Percentiles rank a stretch among this genome's conserved stretches.
Evolutionary conservation across 192 early-diverging fungal genomes (phyloP).

Genomic region (Entomortierella parvispora): DNA sequence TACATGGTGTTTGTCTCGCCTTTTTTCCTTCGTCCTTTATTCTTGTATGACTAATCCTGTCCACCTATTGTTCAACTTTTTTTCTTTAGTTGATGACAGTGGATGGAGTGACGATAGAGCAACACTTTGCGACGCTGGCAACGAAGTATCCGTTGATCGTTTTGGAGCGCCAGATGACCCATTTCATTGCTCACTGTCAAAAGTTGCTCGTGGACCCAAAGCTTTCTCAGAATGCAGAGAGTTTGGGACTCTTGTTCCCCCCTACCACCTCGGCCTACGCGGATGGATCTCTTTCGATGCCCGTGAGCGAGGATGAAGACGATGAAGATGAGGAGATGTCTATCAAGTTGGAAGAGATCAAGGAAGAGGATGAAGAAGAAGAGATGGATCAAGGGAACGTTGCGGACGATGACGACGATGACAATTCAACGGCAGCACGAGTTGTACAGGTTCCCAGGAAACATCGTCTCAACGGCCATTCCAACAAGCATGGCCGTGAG

Average conservation of each 20-base stretch:
- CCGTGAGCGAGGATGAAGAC: conserved; percentile 61
- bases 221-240: conserved; percentile 47
- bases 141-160: conserved; percentile 54
- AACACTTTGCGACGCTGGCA: conserved; percentile 57
- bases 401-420: conserved; percentile 27
- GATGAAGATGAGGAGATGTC: conserved; percentile 19
- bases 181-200: conserved; percentile 58
- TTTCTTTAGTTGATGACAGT: conserved; percentile 45
- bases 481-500: neutral
- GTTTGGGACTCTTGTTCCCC: conserved; percentile 38
- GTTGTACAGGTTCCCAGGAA: conserved; percentile 52
- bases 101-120: conserved; percentile 33
- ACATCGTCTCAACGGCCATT: conserved; percentile 12
- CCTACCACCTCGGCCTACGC: conserved; percentile 42
- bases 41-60: conserved; percentile 23
- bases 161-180: conserved; percentile 62
- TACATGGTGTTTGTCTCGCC: too few relatives aligned
- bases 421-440: conserved; percentile 39
- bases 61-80: neutral
- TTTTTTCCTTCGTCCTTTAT: too few relatives aligned
- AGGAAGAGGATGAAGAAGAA: conserved; percentile 31
- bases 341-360: conserved; percentile 36
- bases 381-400: conserved; percentile 1
- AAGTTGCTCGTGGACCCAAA: conserved; percentile 57
- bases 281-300: conserved; percentile 62